Base-by-base conservation (phyloP, 148 eudicot species). In the Cornus florida region DNA sequence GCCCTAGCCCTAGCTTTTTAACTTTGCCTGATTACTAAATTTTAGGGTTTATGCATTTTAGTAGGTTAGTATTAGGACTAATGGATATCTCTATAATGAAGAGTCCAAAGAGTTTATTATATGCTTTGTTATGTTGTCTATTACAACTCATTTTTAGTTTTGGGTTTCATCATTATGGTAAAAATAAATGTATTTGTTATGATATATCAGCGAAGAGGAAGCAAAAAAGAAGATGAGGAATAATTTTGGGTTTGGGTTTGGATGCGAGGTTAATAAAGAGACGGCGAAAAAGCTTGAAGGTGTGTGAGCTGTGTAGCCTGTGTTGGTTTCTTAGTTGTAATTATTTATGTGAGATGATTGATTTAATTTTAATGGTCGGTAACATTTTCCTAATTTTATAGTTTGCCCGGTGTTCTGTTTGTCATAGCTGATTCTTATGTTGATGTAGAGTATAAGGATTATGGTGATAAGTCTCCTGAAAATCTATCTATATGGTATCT, bases 181-280 rank as follows among this genome's bases (percentile, higher is more conserved):
- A n/a, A 62, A 5, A n/a, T n/a, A n/a, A 57, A 12, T 57, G 23
- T 62, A 19, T 4, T 66, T 67, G 31, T 6, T 38, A 64, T 82
- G 80, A 53, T 85, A 70, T 80, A 75, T 56, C 84, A 93, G 98
- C 76, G 91, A 89, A 76, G 99, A 95, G 75, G 97, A 93, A 82
- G 99, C 99, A 4, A 91, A 84, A 86, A 84, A 90, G 84, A 95
- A 95, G 84, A 95, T 95, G 97, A 95, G 86, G 88, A 95, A 79
- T 96, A n/a, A 96, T 88, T 92, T 94, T 83, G 99, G 99, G 13
- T n/a, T n/a, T n/a, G n/a, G n/a, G n/a, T 96, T 96, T 71, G 99
- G 99, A 1, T 94, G 98, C 70, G 97, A 90, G 87, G 81, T 96
- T 73, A 97, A 96, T 32, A 98, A 96, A 84, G 99, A 94, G 81